Evolutionary conservation across 306 rosid species (phyloP).

Genomic region (Astragalus membranaceus): DNA sequence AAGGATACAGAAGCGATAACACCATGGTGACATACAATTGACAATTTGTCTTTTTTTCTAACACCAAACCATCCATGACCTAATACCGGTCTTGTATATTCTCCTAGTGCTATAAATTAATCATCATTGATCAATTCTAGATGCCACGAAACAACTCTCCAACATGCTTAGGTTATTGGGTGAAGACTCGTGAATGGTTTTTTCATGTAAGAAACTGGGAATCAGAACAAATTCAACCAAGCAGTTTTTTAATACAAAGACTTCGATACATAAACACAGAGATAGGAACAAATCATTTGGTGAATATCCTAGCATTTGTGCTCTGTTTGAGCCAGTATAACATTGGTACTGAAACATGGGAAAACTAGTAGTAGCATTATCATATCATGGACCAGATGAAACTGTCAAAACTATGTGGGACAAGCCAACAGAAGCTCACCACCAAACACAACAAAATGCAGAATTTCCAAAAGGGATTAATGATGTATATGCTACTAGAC

Average conservation of each 20-base stretch:
- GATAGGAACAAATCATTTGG: neutral
- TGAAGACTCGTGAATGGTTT: neutral
- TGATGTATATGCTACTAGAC: neutral
- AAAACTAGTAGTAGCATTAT: neutral
- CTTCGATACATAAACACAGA: neutral
- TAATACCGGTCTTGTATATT: neutral
- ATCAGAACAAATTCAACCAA: neutral
- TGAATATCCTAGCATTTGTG: neutral
- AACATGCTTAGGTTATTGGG: neutral
- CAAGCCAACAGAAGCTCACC: neutral
- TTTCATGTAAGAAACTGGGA: neutral
- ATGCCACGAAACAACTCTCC: neutral
- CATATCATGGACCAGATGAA: neutral
- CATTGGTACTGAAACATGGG: neutral
- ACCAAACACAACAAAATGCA: neutral
- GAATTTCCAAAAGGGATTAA: neutral
- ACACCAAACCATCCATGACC: neutral
- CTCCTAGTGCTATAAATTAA: neutral
- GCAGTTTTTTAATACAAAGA: neutral
- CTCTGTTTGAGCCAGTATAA: neutral
- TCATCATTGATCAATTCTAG: neutral
- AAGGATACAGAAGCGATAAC: neutral
- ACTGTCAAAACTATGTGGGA: neutral
- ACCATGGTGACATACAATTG: neutral
- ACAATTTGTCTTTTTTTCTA: neutral